A percentile compares a stretch with the other conserved stretches of the same genome.
Conservation (phyloP, 768 basidiomycete species). For the Paxillus rubicundulus region DNA sequence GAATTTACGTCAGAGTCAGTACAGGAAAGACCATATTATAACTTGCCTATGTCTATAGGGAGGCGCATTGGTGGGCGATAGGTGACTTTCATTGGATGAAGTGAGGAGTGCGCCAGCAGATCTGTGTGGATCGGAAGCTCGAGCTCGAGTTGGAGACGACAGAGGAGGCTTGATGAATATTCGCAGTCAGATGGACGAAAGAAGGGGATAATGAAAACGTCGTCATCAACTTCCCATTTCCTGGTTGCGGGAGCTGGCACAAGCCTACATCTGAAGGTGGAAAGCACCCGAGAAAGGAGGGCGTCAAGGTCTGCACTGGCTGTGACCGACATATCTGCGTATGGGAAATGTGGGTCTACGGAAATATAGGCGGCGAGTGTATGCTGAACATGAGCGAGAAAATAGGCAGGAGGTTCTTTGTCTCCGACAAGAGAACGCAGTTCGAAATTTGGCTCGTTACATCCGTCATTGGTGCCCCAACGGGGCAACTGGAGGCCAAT, state of each 20-base stretch:
- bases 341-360: conserved; percentile 31
- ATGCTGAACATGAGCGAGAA: conserved; percentile 36
- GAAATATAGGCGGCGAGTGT: conserved; percentile 50
- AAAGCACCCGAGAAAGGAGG: conserved; percentile 40
- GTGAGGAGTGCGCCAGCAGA: conserved; percentile 19
- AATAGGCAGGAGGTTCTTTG: conserved; percentile 31
- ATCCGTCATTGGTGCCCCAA: conserved; percentile 11
- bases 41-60: conserved; percentile 16
- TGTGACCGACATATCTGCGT: conserved; percentile 20
- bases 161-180: conserved; percentile 7
- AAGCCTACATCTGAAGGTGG: conserved; percentile 41
- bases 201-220: conserved; percentile 23
- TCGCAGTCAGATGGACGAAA: background rate
- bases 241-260: conserved; percentile 12
- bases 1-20: background rate
- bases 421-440: conserved; percentile 34
- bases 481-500: conserved; percentile 13
- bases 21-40: background rate
- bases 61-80: conserved; percentile 20
- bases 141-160: conserved; percentile 24
- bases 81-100: conserved; percentile 28
- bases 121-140: conserved; percentile 27
- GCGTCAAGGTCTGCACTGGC: conserved; percentile 41
- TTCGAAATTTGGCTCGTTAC: conserved; percentile 17
- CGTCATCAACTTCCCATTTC: conserved; percentile 29